Percentiles rank a stretch among this genome's conserved stretches.
Evolutionary conservation across 352 stramenopile species (phyloP).

Genomic region (Phytophthora melonis): DNA sequence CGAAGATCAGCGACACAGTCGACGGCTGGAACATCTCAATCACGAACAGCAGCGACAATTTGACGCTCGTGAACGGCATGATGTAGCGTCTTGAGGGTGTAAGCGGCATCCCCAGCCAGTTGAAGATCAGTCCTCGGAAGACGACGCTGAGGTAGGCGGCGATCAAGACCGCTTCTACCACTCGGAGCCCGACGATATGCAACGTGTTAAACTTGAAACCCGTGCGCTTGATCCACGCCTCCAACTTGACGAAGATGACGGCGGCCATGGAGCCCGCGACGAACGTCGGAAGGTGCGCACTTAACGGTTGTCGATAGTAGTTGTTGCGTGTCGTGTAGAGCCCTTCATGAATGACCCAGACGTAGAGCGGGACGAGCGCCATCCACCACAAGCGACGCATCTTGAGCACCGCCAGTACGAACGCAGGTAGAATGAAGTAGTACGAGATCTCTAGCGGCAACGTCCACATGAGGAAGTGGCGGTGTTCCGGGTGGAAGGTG

Average conservation of each 20-base stretch:
- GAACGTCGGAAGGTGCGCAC: conserved; percentile 7
- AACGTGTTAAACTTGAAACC: conserved; percentile 7
- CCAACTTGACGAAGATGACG: conserved; percentile 18
- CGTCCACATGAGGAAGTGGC: conserved; percentile 24
- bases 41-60: conserved; percentile 29
- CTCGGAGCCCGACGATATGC: conserved; percentile 11
- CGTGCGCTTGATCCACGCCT: conserved; percentile 15
- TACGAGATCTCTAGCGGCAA: conserved; percentile 20
- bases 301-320: conserved; percentile 4
- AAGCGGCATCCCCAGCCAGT: background rate
- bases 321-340: conserved; percentile 3
- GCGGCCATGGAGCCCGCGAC: conserved; percentile 17
- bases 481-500: conserved; percentile 15
- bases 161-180: conserved; percentile 17
- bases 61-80: conserved; percentile 24
- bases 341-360: conserved; percentile 10
- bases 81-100: background rate
- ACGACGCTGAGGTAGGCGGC: conserved; percentile 18
- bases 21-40: conserved; percentile 42
- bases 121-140: background rate
- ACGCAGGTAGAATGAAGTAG: conserved; percentile 21
- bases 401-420: conserved; percentile 15
- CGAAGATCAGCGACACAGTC: conserved; percentile 30
- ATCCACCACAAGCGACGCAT: conserved; percentile 23
- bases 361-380: conserved; percentile 10